A percentile compares a stretch with the other conserved stretches of the same genome.
Evolutionary conservation across 75 land plant genomes (phyloP).

Genomic region (Sequoia sempervirens): DNA sequence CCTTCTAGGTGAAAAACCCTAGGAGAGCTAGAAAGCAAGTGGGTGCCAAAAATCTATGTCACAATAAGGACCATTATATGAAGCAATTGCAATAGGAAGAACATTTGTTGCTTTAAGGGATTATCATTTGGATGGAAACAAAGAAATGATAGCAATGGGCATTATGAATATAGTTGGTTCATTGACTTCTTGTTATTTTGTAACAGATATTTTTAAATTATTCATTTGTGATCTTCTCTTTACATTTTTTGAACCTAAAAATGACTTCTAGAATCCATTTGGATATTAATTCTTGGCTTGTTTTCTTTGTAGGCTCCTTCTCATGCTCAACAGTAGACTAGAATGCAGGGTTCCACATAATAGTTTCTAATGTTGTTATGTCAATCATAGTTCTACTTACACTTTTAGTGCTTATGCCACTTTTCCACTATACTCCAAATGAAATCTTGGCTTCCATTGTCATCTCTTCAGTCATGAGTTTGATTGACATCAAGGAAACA

Average conservation of each 20-base stretch:
- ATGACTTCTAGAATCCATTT: not conserved
- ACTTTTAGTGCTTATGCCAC: constrained; percentile 61
- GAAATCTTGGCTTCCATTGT: constrained; percentile 73
- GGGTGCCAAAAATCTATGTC: too few relatives aligned
- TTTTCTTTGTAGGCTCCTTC: constrained; percentile 52
- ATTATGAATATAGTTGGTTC: constrained; percentile 75
- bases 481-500: constrained; percentile 62
- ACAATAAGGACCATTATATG: constrained; percentile 28
- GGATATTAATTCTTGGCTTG: not conserved
- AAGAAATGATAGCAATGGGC: constrained; percentile 91
- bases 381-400: too few relatives aligned
- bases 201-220: constrained; percentile 47
- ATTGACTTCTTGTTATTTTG: constrained; percentile 77
- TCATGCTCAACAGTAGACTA: too few relatives aligned
- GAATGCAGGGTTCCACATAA: too few relatives aligned
- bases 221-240: not conserved
- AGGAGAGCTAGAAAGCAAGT: too few relatives aligned
- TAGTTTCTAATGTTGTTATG: too few relatives aligned
- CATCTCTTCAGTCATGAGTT: constrained; percentile 65
- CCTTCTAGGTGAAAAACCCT: too few relatives aligned
- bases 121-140: too few relatives aligned
- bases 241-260: not conserved
- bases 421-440: constrained; percentile 86
- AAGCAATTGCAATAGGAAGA: constrained; percentile 78
- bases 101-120: too few relatives aligned